phyloP scores from a whole-genome alignment of 495 filamentous ascomycete genomes.

The Trichoderma reesei region DNA sequence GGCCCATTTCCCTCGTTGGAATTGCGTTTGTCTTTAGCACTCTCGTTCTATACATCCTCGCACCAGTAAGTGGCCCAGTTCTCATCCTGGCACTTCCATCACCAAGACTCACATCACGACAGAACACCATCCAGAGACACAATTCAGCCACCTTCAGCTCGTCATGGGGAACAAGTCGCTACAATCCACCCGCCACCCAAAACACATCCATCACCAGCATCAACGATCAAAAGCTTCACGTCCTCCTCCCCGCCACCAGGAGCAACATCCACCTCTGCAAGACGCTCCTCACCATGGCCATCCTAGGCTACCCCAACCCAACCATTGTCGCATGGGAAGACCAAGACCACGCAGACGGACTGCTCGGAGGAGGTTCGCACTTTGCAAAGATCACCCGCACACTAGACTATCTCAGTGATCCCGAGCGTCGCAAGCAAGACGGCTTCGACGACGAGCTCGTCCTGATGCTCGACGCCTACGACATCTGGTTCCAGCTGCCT shows the following conservation, averaged over 20 bases:
- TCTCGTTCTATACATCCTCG: not conserved
- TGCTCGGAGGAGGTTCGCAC: not conserved
- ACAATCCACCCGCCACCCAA: not conserved
- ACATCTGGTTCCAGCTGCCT: conserved; percentile 10
- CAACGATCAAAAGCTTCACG: not conserved
- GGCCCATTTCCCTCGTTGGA: not conserved
- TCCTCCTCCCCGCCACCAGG: conserved; percentile 6
- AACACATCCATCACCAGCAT: not conserved
- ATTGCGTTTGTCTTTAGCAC: not conserved
- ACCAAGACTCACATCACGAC: not conserved
- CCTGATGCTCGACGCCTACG: conserved; percentile 11
- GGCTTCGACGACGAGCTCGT: conserved; percentile 11
- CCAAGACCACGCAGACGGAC: not conserved
- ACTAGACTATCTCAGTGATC: conserved; percentile 6
- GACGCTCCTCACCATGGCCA: conserved; percentile 1
- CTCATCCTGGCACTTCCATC: not conserved
- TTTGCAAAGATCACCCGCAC: conserved; percentile 8
- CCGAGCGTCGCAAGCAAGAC: not conserved
- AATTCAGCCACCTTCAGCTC: not conserved
- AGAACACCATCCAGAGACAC: not conserved
- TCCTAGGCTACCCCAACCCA: conserved; percentile 9
- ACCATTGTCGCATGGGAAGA: conserved; percentile 7
- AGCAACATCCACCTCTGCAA: conserved; percentile 4
- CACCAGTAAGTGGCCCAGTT: not conserved
- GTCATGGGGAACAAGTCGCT: not conserved